phyloP scores from a whole-genome alignment of 1,139 yeast genomes.

The Candida tetrigidarum region DNA sequence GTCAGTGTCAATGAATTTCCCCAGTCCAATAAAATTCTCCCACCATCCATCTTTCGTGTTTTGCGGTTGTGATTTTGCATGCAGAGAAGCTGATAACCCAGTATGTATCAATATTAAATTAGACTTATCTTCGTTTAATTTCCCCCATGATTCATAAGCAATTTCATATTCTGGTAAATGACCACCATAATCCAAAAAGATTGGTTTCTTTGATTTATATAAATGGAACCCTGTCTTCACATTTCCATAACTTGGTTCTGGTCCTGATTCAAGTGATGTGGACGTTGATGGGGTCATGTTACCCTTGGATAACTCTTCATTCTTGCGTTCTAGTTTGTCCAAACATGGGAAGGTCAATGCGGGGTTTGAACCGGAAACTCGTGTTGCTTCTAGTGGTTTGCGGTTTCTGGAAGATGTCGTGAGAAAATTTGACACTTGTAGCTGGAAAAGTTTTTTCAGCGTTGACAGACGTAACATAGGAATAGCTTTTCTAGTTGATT shows the following conservation, averaged over 20 bases:
- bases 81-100: constrained; percentile 92
- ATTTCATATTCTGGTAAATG: constrained; percentile 71
- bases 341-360: constrained; percentile 84
- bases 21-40: constrained; percentile 93
- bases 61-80: constrained; percentile 81
- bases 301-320: constrained; percentile 43
- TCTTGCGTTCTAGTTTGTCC: constrained; percentile 71
- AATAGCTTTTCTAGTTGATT: neutral
- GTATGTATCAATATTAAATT: constrained; percentile 86
- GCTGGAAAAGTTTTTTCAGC: neutral
- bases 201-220: constrained; percentile 58
- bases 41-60: constrained; percentile 91
- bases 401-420: constrained; percentile 5
- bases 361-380: constrained; percentile 48
- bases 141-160: constrained; percentile 86
- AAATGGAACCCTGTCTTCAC: constrained; percentile 70
- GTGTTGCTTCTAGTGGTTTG: constrained; percentile 16
- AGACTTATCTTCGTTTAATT: constrained; percentile 58
- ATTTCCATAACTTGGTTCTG: constrained; percentile 83
- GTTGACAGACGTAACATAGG: neutral
- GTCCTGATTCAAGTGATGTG: constrained; percentile 61
- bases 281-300: constrained; percentile 15
- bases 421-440: neutral
- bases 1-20: constrained; percentile 75
- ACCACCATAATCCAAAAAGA: constrained; percentile 84